Percentiles rank a stretch among this genome's conserved stretches.
These are phyloP conservation scores for Chlamydomonas schloesseri DNA, from an alignment of 139 green algal genomes.

Conservation along the genomic window DNA sequence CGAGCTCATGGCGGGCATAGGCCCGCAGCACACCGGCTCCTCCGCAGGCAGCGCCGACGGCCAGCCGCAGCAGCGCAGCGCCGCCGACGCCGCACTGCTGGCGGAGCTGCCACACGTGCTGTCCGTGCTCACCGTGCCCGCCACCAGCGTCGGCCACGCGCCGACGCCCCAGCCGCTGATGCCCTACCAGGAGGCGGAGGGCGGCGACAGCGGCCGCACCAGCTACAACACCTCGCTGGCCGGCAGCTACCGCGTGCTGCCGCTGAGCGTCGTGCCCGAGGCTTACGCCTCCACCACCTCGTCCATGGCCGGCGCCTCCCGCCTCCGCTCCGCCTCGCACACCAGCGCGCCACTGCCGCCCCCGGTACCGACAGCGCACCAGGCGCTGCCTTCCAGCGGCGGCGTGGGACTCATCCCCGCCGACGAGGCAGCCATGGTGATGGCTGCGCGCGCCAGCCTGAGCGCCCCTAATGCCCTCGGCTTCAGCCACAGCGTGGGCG, in stretches of 20 bases:
- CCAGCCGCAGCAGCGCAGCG: not conserved
- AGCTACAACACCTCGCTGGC: constrained; percentile 25
- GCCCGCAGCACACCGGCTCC: not conserved
- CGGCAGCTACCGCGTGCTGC: not conserved
- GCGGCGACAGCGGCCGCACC: not conserved
- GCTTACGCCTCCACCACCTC: not conserved
- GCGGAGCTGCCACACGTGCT: not conserved
- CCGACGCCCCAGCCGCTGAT: constrained; percentile 29
- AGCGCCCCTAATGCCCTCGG: not conserved
- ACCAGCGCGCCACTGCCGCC: not conserved
- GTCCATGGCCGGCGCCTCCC: not conserved
- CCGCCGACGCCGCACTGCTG: too few species aligned
- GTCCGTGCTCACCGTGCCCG: not conserved
- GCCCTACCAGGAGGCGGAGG: constrained; percentile 34
- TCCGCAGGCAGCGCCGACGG: not conserved
- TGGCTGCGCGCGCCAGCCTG: not conserved
- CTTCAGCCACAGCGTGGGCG: not conserved
- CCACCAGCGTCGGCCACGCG: not conserved
- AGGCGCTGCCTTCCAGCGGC: too few species aligned
- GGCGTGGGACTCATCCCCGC: not conserved
- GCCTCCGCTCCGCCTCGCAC: not conserved
- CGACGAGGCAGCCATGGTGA: not conserved
- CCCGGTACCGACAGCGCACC: not conserved
- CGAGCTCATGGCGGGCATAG: too few species aligned
- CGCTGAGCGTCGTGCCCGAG: not conserved